These are phyloP conservation scores for Cutaneotrichosporon cutaneum DNA, from an alignment of 1,284 basidiomycete species.

Conservation along the genomic window DNA sequence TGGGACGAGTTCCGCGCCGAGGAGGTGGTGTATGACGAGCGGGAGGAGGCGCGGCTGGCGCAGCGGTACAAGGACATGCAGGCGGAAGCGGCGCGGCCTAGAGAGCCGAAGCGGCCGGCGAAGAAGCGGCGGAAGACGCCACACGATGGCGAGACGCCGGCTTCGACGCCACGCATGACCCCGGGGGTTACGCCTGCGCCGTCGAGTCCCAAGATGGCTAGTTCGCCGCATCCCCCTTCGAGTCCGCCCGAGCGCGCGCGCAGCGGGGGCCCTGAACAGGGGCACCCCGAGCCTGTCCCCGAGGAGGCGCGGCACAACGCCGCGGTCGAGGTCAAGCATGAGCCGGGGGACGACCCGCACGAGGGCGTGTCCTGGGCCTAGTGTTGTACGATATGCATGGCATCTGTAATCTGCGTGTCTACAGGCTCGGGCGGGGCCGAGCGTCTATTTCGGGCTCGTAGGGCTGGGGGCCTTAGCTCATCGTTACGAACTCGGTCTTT, in stretches of 20 bases:
- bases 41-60: slow-evolving; percentile 40
- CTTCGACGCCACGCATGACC: slow-evolving; percentile 2
- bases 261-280: neutral
- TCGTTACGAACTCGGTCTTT: slow-evolving; percentile 11
- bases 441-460: neutral
- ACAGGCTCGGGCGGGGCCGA: neutral
- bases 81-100: slow-evolving; percentile 12
- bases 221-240: neutral
- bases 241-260: neutral
- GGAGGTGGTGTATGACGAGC: slow-evolving; percentile 43
- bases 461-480: neutral
- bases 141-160: slow-evolving; percentile 3
- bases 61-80: slow-evolving; percentile 32
- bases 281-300: neutral
- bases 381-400: slow-evolving; percentile 11
- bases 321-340: slow-evolving; percentile 1
- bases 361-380: slow-evolving; percentile 8
- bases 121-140: slow-evolving; percentile 4
- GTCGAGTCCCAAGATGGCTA: neutral
- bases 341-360: slow-evolving; percentile 3
- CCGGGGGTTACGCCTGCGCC: slow-evolving; percentile 5
- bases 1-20: slow-evolving; percentile 45
- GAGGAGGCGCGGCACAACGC: too few relatives aligned
- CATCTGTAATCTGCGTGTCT: neutral
- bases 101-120: neutral